These are phyloP conservation scores for Trametes hirsuta DNA, from an alignment of 1,284 basidiomycete species.

Conservation along the genomic window DNA sequence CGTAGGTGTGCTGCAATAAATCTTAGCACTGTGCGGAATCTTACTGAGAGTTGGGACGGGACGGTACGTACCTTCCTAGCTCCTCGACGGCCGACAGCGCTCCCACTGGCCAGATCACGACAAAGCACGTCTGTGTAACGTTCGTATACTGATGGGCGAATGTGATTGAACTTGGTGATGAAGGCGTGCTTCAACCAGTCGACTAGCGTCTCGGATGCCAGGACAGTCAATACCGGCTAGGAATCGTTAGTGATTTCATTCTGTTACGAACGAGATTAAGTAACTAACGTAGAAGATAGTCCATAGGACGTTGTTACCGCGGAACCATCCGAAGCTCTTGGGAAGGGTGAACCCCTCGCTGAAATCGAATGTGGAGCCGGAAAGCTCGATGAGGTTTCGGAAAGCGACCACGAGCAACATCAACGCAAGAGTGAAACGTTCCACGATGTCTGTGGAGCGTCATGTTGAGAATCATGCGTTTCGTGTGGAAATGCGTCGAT, in stretches of 20 bases:
- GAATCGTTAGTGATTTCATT: neutral
- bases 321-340: slow-evolving; percentile 84
- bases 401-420: slow-evolving; percentile 94
- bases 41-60: neutral
- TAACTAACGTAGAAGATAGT: slow-evolving; percentile 83
- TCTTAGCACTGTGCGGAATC: neutral
- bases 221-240: slow-evolving; percentile 90
- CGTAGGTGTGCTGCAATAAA: slow-evolving; percentile 73
- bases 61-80: slow-evolving; percentile 62
- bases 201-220: slow-evolving; percentile 92
- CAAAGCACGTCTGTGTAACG: slow-evolving; percentile 97
- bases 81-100: slow-evolving; percentile 65
- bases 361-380: slow-evolving; percentile 85
- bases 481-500: neutral
- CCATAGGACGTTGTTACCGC: slow-evolving; percentile 79
- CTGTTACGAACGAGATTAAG: neutral
- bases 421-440: slow-evolving; percentile 91
- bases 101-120: slow-evolving; percentile 88
- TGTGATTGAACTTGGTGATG: slow-evolving; percentile 98
- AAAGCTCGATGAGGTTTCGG: slow-evolving; percentile 94
- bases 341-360: slow-evolving; percentile 74
- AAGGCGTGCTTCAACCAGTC: slow-evolving; percentile 99
- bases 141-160: slow-evolving; percentile 94
- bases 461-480: neutral
- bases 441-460: slow-evolving; percentile 83